Evolutionary conservation across 2,329 filamentous ascomycete species (phyloP).

Genomic region (Zasmidium citrigriseum): DNA sequence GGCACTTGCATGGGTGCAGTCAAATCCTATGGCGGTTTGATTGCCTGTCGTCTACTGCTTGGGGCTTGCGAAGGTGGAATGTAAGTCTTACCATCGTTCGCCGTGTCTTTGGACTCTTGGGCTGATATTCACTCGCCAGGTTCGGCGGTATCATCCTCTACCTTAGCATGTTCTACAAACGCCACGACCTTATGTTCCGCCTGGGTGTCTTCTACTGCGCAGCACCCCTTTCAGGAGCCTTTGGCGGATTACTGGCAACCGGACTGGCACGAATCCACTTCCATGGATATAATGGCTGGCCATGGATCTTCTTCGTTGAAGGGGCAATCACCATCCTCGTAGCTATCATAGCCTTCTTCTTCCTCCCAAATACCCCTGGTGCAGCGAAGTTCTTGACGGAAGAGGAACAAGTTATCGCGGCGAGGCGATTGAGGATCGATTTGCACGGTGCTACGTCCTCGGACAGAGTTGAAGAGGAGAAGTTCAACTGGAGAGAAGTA

Average conservation of each 20-base stretch:
- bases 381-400: conserved; percentile 43
- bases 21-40: conserved; percentile 41
- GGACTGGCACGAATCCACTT: conserved; percentile 43
- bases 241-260: conserved; percentile 46
- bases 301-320: conserved; percentile 37
- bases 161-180: conserved; percentile 44
- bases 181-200: conserved; percentile 43
- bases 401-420: conserved; percentile 33
- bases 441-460: conserved; percentile 30
- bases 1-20: conserved; percentile 45
- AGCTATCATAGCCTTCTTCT: conserved; percentile 56
- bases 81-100: conserved; percentile 15
- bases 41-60: conserved; percentile 44
- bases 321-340: conserved; percentile 60
- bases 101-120: conserved; percentile 29
- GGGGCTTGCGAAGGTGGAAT: conserved; percentile 46
- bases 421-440: conserved; percentile 34
- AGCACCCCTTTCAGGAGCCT: conserved; percentile 41
- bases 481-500: conserved; percentile 37
- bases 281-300: conserved; percentile 42
- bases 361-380: conserved; percentile 54
- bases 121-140: conserved; percentile 32
- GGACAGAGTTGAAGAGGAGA: conserved; percentile 33
- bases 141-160: conserved; percentile 44
- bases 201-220: conserved; percentile 39